A percentile compares a stretch with the other conserved stretches of the same genome.
phyloP scores from a whole-genome alignment of 176 grass and related monocot genomes.

The Zizania latifolia region DNA sequence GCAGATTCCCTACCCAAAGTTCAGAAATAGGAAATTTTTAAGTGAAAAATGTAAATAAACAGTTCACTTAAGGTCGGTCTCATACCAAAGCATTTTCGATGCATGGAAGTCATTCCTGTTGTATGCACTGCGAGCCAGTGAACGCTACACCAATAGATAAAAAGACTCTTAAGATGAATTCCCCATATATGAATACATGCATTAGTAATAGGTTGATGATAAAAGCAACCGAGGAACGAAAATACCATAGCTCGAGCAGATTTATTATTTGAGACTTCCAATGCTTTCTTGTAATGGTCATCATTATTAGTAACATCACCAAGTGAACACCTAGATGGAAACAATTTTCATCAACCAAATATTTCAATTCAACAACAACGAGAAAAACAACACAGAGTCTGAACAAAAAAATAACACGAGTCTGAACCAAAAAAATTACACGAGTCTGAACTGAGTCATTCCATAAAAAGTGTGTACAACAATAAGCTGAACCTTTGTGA shows the following conservation, averaged over 20 bases:
- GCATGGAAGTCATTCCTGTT: constrained; percentile 70
- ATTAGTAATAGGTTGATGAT: neutral
- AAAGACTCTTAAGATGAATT: constrained; percentile 9
- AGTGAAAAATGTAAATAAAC: constrained; percentile 8
- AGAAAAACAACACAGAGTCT: neutral
- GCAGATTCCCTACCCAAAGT: constrained; percentile 77
- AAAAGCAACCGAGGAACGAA: constrained; percentile 24
- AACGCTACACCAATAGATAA: constrained; percentile 47
- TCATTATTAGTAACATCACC: constrained; percentile 84
- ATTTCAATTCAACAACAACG: neutral
- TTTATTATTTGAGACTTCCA: constrained; percentile 87
- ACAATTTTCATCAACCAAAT: constrained; percentile 8
- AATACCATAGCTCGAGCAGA: constrained; percentile 85
- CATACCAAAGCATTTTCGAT: constrained; percentile 83
- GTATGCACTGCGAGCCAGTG: constrained; percentile 80
- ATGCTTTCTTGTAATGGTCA: constrained; percentile 77
- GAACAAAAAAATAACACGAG: neutral
- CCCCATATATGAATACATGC: neutral
- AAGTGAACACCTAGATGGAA: constrained; percentile 78
- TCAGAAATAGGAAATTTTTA: neutral
- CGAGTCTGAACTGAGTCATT: neutral
- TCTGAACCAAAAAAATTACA: neutral
- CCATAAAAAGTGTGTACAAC: neutral
- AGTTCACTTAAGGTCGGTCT: constrained; percentile 19
- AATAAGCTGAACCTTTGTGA: neutral